A percentile compares a stretch with the other conserved stretches of the same genome.
Evolutionary conservation across 306 rosid genomes (phyloP).

Genomic region (Vigna hirtella): DNA sequence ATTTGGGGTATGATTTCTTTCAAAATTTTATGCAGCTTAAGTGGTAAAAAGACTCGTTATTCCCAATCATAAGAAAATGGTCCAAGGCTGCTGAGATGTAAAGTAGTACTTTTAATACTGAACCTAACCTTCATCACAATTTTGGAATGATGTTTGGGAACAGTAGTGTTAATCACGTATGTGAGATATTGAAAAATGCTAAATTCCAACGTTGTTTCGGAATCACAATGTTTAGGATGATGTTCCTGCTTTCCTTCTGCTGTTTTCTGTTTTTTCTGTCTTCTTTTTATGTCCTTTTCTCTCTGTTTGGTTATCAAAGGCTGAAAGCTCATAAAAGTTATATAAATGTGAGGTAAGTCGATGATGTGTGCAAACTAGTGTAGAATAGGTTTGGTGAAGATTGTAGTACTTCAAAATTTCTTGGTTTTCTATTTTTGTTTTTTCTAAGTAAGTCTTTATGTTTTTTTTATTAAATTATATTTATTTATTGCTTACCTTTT

Average conservation of each 20-base stretch:
- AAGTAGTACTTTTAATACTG: not conserved
- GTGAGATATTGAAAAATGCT: not conserved
- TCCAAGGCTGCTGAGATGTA: not conserved
- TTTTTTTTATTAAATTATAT: not conserved
- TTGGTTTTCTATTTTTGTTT: not conserved
- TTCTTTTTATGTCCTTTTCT: slow-evolving; percentile 4
- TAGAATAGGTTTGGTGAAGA: not conserved
- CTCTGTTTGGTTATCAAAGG: not conserved
- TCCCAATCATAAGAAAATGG: not conserved
- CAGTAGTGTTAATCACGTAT: not conserved
- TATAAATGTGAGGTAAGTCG: not conserved
- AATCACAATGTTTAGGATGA: not conserved
- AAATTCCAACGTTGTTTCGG: not conserved
- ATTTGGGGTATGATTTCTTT: slow-evolving; percentile 5
- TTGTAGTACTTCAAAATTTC: not conserved
- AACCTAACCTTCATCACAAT: slow-evolving; percentile 1
- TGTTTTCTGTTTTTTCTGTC: not conserved
- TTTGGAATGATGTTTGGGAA: slow-evolving; percentile 3
- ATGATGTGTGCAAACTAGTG: not conserved
- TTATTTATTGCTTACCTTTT: not conserved
- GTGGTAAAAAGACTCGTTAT: not conserved
- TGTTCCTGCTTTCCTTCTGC: not conserved
- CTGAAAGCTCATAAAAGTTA: not conserved
- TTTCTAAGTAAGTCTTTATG: not conserved
- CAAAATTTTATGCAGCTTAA: slow-evolving; percentile 30